Percentiles rank a stretch among this genome's conserved stretches.
These are phyloP conservation scores for Lactarius tabidus DNA, from an alignment of 768 basidiomycete genomes.

Conservation along the genomic window DNA sequence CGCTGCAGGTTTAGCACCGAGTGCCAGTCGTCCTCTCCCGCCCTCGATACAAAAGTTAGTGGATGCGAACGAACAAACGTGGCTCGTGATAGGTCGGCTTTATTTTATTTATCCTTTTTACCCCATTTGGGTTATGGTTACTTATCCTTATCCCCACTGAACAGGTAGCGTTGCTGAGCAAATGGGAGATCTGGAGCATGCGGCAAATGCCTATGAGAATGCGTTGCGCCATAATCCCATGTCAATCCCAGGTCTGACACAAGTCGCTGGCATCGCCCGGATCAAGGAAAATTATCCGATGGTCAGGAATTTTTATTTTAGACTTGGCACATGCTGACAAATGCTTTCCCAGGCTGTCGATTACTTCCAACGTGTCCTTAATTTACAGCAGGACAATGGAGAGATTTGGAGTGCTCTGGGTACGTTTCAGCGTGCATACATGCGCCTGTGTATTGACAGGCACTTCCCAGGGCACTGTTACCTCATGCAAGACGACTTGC, in stretches of 20 bases:
- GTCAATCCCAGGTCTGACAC: constrained; percentile 85
- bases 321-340: constrained; percentile 23
- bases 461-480: constrained; percentile 79
- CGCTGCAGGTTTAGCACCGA: constrained; percentile 27
- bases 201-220: constrained; percentile 89
- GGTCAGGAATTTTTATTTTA: constrained; percentile 44
- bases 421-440: constrained; percentile 35
- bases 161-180: constrained; percentile 93
- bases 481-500: constrained; percentile 98
- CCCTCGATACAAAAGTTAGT: constrained; percentile 71
- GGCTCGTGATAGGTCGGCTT: constrained; percentile 81
- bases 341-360: constrained; percentile 73
- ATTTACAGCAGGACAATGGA: constrained; percentile 91
- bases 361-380: constrained; percentile 90
- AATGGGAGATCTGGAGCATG: constrained; percentile 91
- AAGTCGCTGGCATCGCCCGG: constrained; percentile 94
- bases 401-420: constrained; percentile 98
- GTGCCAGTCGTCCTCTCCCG: constrained; percentile 28
- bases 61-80: constrained; percentile 88
- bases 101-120: constrained; percentile 10
- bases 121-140: constrained; percentile 15
- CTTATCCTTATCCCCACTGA: constrained; percentile 28
- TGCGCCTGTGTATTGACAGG: constrained; percentile 20
- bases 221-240: constrained; percentile 93
- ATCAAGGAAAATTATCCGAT: constrained; percentile 97